phyloP scores from a whole-genome alignment of 1,284 basidiomycete species.

The Moesziomyces antarcticus region DNA sequence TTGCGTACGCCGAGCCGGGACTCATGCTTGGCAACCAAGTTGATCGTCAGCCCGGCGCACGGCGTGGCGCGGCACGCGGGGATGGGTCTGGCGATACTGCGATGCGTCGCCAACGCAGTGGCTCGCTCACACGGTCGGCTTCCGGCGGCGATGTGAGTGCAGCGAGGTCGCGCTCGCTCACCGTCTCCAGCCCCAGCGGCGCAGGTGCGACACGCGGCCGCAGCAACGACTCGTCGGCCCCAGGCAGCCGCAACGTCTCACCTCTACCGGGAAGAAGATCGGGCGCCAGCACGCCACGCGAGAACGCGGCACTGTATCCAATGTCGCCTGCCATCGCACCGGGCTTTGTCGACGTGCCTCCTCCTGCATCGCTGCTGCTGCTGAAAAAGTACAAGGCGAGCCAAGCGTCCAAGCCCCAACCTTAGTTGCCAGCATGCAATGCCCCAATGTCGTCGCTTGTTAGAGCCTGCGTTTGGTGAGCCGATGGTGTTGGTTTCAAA shows the following conservation, averaged over 20 bases:
- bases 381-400: slow-evolving; percentile 28
- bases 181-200: slow-evolving; percentile 4
- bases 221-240: slow-evolving; percentile 4
- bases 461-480: too few relatives aligned
- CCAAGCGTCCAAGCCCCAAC: slow-evolving; percentile 8
- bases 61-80: too few relatives aligned
- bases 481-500: slow-evolving; percentile 12
- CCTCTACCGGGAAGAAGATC: slow-evolving; percentile 4
- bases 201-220: slow-evolving; percentile 4
- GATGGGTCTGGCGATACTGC: too few relatives aligned
- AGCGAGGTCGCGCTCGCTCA: slow-evolving; percentile 16
- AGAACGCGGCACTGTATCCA: slow-evolving; percentile 2
- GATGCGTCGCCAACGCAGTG: slow-evolving; percentile 6
- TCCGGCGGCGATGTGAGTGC: not conserved
- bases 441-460: too few relatives aligned
- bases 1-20: slow-evolving; percentile 20
- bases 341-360: slow-evolving; percentile 18
- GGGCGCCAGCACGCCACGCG: not conserved
- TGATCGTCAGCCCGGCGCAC: too few relatives aligned
- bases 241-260: slow-evolving; percentile 20
- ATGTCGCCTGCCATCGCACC: slow-evolving; percentile 23
- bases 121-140: slow-evolving; percentile 13
- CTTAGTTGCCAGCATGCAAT: too few relatives aligned
- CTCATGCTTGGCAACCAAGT: slow-evolving; percentile 14
- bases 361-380: slow-evolving; percentile 11